phyloP scores from a whole-genome alignment of 345 rosid genomes.

The Citrus unshiu region DNA sequence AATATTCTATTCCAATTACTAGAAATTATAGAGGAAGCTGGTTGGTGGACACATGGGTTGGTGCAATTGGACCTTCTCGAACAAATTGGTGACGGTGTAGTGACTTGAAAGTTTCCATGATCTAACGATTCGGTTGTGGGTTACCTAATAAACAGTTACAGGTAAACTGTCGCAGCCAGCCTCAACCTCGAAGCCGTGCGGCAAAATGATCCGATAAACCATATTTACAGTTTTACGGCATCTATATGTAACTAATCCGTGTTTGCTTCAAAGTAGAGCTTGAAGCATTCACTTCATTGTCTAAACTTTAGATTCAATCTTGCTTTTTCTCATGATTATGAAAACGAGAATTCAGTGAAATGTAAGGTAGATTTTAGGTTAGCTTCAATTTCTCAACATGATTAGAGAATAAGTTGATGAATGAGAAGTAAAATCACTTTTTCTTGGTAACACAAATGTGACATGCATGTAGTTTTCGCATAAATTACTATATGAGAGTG shows the following conservation, averaged over 20 bases:
- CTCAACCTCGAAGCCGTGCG: conserved; percentile 5
- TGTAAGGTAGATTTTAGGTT: background rate
- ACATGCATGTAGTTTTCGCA: too few species aligned
- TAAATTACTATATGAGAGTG: too few species aligned
- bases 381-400: too few species aligned
- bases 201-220: background rate
- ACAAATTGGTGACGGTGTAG: background rate
- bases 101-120: background rate
- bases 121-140: background rate
- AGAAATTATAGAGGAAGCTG: too few species aligned
- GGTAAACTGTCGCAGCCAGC: background rate
- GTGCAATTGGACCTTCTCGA: too few species aligned
- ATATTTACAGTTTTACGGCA: background rate
- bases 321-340: background rate
- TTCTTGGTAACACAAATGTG: too few species aligned
- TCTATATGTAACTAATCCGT: background rate
- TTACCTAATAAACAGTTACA: background rate
- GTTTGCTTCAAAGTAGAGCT: conserved; percentile 17
- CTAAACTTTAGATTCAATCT: conserved; percentile 7
- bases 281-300: background rate
- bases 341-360: background rate
- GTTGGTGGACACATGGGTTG: too few species aligned
- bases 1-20: background rate
- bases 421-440: background rate
- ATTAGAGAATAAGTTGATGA: background rate